Conservation (phyloP, 2,329 filamentous ascomycete species). For the Fusarium oligoseptatum region DNA sequence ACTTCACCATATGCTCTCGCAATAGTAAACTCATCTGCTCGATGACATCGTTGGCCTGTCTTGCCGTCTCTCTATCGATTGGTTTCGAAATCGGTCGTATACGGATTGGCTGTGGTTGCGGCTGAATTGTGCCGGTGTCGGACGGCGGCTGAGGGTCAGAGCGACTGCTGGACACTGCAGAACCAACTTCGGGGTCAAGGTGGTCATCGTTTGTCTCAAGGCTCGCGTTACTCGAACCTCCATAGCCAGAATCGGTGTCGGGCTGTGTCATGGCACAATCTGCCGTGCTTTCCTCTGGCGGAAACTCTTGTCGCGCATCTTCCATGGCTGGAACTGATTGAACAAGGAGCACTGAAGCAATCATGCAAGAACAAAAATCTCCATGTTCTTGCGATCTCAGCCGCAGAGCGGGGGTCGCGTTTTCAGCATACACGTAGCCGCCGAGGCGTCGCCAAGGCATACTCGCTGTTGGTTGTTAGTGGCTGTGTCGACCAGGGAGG, state of each 20-base stretch:
- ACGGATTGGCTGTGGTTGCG: background rate
- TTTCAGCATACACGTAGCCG: background rate
- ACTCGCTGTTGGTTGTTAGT: background rate
- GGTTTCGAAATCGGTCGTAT: background rate
- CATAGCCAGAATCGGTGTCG: background rate
- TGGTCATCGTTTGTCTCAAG: background rate
- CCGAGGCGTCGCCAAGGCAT: background rate
- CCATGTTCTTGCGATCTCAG: background rate
- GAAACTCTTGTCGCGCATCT: too few species aligned
- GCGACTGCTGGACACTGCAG: background rate
- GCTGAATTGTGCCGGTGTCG: background rate
- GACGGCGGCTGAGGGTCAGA: background rate
- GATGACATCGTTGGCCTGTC: background rate
- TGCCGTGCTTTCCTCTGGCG: too few species aligned
- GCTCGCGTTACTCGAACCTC: background rate
- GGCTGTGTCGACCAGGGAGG: too few species aligned
- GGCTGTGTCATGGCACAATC: background rate
- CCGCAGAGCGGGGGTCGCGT: background rate
- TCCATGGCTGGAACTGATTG: background rate
- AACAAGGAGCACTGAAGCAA: background rate
- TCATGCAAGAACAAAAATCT: background rate
- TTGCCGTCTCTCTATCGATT: background rate
- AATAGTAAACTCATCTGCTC: background rate
- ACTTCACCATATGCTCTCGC: background rate
- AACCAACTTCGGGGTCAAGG: background rate